Evolutionary conservation across 169 alveolate species (phyloP), one percentile per base, ranked within the genome.

Genomic region (Toxoplasma gondii): DNA sequence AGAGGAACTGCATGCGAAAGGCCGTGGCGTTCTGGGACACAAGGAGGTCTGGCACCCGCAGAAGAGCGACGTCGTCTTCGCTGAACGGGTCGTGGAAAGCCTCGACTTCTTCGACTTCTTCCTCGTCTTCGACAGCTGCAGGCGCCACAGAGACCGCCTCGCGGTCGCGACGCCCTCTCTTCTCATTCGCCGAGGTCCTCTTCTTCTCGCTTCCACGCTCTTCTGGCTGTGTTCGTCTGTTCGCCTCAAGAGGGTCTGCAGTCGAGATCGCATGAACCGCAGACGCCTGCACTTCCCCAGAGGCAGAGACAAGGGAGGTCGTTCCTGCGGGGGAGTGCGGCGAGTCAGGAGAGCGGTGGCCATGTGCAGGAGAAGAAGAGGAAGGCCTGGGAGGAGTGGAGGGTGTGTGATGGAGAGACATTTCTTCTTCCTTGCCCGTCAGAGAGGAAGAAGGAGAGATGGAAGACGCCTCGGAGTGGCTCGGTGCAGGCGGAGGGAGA

Each of bases 1-100:
- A 78, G 29, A 78, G 45, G 24, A 78, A 78, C 86, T 78, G 86
- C 86, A 78, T n/a, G 39, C n/a, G 86, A 27, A 78, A 78, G 29
- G 22, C 2, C 49, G 86, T 78, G 86, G 1, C n/a, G 86, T 78
- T 78, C 86, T 78, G 86, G 10, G 86, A 1, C 44, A 78, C 45
- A n/a, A 78, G 86, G 10, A 78, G 49, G n/a, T 78, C 86, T 10
- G 86, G 86, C 44, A 78, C 22, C 2, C 45, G 86, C 39, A 78
- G 86, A 10, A 78, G 86, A 7, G 86, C 86, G 2, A 45, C 86
- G 22, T 78, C 86, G 45, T 78, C 86, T 78, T 38, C 44, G 86
- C 44, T 31, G n/a, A 78, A n/a, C 86, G 39, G 39, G 5, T 31
- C n/a, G 10, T 17, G 82, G n/a, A 78, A 16, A 31, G 39, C 44